Base-by-base conservation (phyloP, 2,329 filamentous ascomycete species). In the Claviceps purpurea region DNA sequence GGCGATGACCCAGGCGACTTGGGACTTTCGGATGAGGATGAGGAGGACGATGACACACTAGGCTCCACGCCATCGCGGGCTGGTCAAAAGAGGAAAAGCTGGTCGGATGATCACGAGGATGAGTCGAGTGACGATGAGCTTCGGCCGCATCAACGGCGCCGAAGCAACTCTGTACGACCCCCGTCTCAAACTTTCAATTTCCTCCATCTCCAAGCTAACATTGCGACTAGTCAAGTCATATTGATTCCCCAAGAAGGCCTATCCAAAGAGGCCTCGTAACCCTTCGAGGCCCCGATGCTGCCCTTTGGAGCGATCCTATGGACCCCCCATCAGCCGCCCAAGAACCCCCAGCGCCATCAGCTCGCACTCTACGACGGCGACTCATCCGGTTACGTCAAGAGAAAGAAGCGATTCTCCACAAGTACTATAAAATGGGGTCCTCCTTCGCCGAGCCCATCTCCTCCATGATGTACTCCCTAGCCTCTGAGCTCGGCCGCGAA, bases 371-470 rank as follows among this genome's bases (percentile, higher is more conserved):
- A 50, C 79, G 88, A 55, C 79, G 81, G 57, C 83, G 84, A 47
- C 74, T 97, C 4, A 68, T 94, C 40, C 82, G 81, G 54, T 73
- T 96, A 59, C 83, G 87, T 51, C 75, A 80, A 55, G 85, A 90
- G 60, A 84, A 96, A 58, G 87, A 95, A 66, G 68, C 70, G 0
- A 75, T 90, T 1, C 73, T 97, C 40, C 81, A 85, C 49, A 77
- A 81, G 56, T 97, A 98, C 69, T 96, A 97, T 70, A 78, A 82
- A 30, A 77, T 88, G 34, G 93, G 93, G 42, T 84, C 87, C 2
- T 95, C 89, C 2, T 96, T 95, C 64, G 91, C 91, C 0, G 93
- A 98, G 64, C 93, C 93, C 1, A 87, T 97, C 52, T 93, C 90
- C 0, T 95, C 90, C 0, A 84, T 97, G 71, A 80, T 96, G 63